Evolutionary conservation across 2,329 filamentous ascomycete species (phyloP), one percentile per base, ranked within the genome.

Genomic region (Hymenoscyphus occultus): DNA sequence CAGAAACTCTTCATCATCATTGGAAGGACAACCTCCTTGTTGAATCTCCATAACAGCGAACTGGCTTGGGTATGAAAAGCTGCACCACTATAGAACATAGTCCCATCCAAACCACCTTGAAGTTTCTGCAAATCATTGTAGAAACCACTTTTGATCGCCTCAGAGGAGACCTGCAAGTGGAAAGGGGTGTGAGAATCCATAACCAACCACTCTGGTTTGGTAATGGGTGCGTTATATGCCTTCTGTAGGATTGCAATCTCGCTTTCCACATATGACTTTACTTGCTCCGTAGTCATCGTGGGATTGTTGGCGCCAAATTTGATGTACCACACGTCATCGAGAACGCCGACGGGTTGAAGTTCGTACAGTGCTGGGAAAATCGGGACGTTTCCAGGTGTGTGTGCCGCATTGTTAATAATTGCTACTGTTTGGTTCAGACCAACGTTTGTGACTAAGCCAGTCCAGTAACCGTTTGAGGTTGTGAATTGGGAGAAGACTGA

Each of bases 81-180:
- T 16, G 60, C 60, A 42, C 60, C 60, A 40, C 60, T 62, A 56
- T 62, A 62, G 39, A 62, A 62, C 60, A 62, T 62, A 3, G n/a
- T 56, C 2, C 60, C 60, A 32, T 19, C 60, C 5, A 62, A 14
- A 28, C 60, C 60, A 14, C 60, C 45, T 13, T 51, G 45, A 22
- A 51, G 19, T n/a, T n/a, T n/a, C 45, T n/a, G 19, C 0, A 51
- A 10, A 2, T 16, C n/a, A 9, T 51, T 51, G 45, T 22, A 51
- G 45, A 51, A 51, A 12, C 45, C 45, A 5, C 2, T n/a, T 19
- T 51, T 28, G 14, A 51, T 51, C 7, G 45, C 45, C 19, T 51
- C 19, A 3, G 45, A 4, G 22, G 45, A 51, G 22, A 51, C 45
- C 12, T 51, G 45, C 1, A 51, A 51, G 22, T 51, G 45, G 22